Evolutionary conservation across 768 basidiomycete species (phyloP).

Genomic region (Tylopilus vinaceipallidus): DNA sequence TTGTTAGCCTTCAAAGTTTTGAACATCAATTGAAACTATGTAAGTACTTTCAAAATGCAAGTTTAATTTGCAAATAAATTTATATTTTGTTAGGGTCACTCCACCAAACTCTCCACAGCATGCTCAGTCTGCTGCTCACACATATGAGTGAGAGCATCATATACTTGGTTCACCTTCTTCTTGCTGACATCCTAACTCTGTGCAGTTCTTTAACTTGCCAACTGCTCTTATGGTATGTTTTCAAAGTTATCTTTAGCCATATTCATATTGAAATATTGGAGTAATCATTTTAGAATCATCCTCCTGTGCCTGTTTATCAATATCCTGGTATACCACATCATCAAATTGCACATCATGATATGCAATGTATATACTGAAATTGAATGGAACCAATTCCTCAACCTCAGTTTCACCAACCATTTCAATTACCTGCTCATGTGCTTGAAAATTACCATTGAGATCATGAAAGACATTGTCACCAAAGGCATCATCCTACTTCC

Average conservation of each 20-base stretch:
- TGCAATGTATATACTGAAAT: not conserved
- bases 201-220: not conserved
- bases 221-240: not conserved
- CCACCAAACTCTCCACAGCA: not conserved
- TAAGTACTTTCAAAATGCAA: not conserved
- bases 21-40: too few relatives aligned
- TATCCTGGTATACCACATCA: not conserved
- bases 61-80: not conserved
- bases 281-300: not conserved
- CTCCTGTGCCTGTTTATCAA: conserved; percentile 1
- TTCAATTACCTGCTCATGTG: not conserved
- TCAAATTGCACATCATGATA: conserved; percentile 2
- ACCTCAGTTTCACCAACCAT: too few relatives aligned
- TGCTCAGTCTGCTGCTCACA: not conserved
- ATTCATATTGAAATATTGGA: not conserved
- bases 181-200: not conserved
- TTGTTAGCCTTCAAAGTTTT: too few relatives aligned
- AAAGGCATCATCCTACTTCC: not conserved
- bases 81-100: not conserved
- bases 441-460: not conserved
- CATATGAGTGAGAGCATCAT: not conserved
- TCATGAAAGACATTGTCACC: not conserved
- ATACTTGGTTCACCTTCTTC: not conserved
- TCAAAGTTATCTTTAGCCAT: not conserved
- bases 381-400: too few relatives aligned